Evolutionary conservation across 805 yeast genomes (phyloP).

Genomic region (Cyberlindnera lachancei): DNA sequence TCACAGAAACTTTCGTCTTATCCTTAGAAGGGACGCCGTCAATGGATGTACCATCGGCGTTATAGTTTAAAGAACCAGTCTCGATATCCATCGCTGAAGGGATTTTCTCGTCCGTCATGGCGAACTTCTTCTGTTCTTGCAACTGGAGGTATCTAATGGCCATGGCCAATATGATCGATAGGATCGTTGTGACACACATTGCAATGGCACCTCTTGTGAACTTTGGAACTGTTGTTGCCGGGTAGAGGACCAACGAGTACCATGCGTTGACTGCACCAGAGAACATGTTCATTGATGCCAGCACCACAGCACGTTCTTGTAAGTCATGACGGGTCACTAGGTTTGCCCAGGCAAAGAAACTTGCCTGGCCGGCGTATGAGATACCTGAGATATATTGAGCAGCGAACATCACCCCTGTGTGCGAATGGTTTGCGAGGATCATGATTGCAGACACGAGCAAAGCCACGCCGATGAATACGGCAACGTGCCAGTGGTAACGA

Average conservation of each 20-base stretch:
- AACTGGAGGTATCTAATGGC: slow-evolving; percentile 37
- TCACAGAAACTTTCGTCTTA: not conserved
- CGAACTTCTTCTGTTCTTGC: slow-evolving; percentile 22
- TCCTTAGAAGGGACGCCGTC: slow-evolving; percentile 1
- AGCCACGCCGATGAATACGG: slow-evolving; percentile 34
- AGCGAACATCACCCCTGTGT: slow-evolving; percentile 34
- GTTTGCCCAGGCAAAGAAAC: slow-evolving; percentile 59
- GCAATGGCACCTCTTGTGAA: slow-evolving; percentile 50
- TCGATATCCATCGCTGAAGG: slow-evolving; percentile 1
- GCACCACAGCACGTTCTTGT: slow-evolving; percentile 55
- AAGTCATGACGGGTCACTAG: slow-evolving; percentile 49
- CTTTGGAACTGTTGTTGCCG: slow-evolving; percentile 44
- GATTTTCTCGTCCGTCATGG: not conserved
- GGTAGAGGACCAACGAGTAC: slow-evolving; percentile 51
- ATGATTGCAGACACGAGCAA: slow-evolving; percentile 42
- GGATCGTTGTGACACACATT: slow-evolving; percentile 43
- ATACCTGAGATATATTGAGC: slow-evolving; percentile 51
- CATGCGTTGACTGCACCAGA: slow-evolving; percentile 57
- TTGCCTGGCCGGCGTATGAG: slow-evolving; percentile 52
- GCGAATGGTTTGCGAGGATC: slow-evolving; percentile 34
- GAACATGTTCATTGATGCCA: slow-evolving; percentile 63
- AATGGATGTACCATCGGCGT: no score
- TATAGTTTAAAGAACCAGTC: slow-evolving; percentile 1
- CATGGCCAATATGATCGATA: slow-evolving; percentile 33
- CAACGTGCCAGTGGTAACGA: slow-evolving; percentile 45